Evolutionary conservation across 306 rosid species (phyloP), one percentile per base, ranked within the genome.

Genomic region (Comarum palustre): DNA sequence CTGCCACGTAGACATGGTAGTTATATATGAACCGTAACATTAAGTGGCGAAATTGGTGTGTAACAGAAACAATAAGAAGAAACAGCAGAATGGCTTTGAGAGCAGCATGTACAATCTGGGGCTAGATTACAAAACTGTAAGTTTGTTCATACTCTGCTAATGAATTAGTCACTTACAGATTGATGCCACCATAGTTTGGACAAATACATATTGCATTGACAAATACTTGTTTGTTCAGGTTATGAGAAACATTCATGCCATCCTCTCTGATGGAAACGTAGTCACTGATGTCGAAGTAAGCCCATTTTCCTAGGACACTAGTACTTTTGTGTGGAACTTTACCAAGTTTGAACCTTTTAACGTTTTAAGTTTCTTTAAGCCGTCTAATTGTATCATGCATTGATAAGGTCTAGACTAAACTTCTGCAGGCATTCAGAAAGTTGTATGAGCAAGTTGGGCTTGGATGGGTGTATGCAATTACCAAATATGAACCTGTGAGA

Each of bases 191-290:
- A 32, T 70, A 19, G 34, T 13, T n/a, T n/a, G 8, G 20, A 52
- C 34, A 69, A 22, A 3, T 12, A n/a, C 55, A 48, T 64, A 39
- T 50, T 39, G 63, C 32, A 73, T 13, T 52, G 68, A 59, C 46
- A 46, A 57, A 66, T 59, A 66, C 46, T 66, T 74, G 47, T 55
- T 69, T 67, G 75, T 79, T 73, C 71, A 91, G 98, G 96, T 72
- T 70, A 94, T 94, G 96, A 96, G 98, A 83, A 91, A 90, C 73
- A 91, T 94, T 76, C 96, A 89, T 77, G 95, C 96, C 31, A 84
- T 94, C 75, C 97, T 89, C 75, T 85, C 90, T 10, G 87, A 94
- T 81, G 99, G 99, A 79, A 88, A 95, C 0, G 85, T 91, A n/a
- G 95, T 89, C 80, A 89, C 88, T 0, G 92, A 91, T 77, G 99